A percentile compares a stretch with the other conserved stretches of the same genome.
phyloP scores from a whole-genome alignment of 192 early-diverging fungal species.

The Thamnidium elegans region DNA sequence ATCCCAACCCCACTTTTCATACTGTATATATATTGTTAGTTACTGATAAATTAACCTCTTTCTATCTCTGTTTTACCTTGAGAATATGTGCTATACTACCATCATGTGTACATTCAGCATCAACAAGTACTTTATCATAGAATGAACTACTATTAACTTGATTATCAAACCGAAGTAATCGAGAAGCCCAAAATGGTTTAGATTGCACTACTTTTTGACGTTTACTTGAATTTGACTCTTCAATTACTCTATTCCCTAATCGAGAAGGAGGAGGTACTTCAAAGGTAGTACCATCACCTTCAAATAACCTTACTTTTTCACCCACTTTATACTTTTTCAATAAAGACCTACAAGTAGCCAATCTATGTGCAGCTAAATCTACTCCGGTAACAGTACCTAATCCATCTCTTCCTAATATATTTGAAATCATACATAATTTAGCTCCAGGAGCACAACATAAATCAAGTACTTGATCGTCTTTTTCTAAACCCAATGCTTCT shows the following conservation, averaged over 20 bases:
- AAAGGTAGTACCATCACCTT: slow-evolving; percentile 83
- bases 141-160: slow-evolving; percentile 67
- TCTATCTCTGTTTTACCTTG: slow-evolving; percentile 39
- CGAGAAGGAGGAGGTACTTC: slow-evolving; percentile 63
- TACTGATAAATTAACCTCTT: neutral
- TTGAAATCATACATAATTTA: slow-evolving; percentile 81
- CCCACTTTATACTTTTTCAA: slow-evolving; percentile 68
- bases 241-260: slow-evolving; percentile 19
- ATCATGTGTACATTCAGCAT: slow-evolving; percentile 86
- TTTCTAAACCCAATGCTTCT: slow-evolving; percentile 64
- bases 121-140: slow-evolving; percentile 62
- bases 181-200: slow-evolving; percentile 76
- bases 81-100: slow-evolving; percentile 78
- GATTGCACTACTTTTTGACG: neutral
- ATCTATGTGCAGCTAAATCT: slow-evolving; percentile 72
- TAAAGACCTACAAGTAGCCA: slow-evolving; percentile 70
- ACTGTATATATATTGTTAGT: slow-evolving; percentile 38
- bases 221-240: neutral
- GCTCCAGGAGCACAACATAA: slow-evolving; percentile 64
- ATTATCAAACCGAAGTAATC: slow-evolving; percentile 60
- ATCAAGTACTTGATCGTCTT: slow-evolving; percentile 84
- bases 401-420: slow-evolving; percentile 58
- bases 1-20: slow-evolving; percentile 78
- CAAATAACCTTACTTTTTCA: slow-evolving; percentile 62
- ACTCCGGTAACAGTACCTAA: slow-evolving; percentile 92